Percentiles rank a stretch among this genome's conserved stretches.
Evolutionary conservation across 2,329 filamentous ascomycete species (phyloP).

Genomic region (Paecilomyces sp.): DNA sequence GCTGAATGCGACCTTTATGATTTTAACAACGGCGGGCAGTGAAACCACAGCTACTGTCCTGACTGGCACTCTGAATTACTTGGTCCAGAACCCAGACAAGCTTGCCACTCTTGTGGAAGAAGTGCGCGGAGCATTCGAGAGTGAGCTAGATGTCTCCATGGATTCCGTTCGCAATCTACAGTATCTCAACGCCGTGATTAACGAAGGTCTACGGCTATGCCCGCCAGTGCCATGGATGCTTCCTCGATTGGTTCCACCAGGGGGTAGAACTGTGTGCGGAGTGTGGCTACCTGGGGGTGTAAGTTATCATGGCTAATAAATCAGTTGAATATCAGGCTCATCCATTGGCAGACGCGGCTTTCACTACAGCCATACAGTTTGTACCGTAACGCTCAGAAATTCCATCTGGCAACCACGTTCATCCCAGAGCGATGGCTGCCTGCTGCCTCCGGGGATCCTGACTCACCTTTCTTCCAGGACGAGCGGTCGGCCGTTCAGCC

Average conservation of each 20-base stretch:
- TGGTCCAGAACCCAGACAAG: slow-evolving; percentile 24
- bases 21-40: slow-evolving; percentile 28
- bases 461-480: neutral
- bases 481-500: neutral
- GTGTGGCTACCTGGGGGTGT: neutral
- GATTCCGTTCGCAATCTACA: slow-evolving; percentile 18
- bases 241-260: slow-evolving; percentile 1
- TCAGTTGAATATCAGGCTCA: too few species aligned
- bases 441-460: neutral
- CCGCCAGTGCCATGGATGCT: slow-evolving; percentile 27
- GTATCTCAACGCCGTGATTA: slow-evolving; percentile 44
- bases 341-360: too few species aligned
- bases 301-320: too few species aligned
- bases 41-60: slow-evolving; percentile 40
- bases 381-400: too few species aligned
- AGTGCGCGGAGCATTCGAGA: slow-evolving; percentile 25
- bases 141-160: slow-evolving; percentile 28
- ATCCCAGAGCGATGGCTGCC: slow-evolving; percentile 34
- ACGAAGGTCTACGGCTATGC: slow-evolving; percentile 41
- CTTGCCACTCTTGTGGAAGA: slow-evolving; percentile 26
- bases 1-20: too few species aligned
- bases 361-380: too few species aligned
- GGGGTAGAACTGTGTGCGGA: too few species aligned
- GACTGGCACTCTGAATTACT: slow-evolving; percentile 30
- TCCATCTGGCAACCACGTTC: slow-evolving; percentile 10